Base-by-base conservation (phyloP, 257 asterid species). In the Jasminum sambac region DNA sequence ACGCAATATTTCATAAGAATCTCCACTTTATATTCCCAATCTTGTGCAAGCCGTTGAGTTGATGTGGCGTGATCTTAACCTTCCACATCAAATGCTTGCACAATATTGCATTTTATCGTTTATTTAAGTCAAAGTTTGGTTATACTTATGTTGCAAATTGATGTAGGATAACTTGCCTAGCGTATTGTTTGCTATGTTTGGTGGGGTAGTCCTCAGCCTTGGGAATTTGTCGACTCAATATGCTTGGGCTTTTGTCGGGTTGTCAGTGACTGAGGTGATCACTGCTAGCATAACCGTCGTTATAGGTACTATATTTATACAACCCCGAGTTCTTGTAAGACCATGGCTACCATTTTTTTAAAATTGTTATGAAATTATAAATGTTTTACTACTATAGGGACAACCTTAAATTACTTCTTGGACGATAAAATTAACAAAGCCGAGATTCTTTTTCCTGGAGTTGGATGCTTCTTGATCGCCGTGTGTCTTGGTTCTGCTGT, bases 181-280 rank as follows among this genome's bases (percentile, higher is more conserved):
- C 72, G 89, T 89, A 73, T 19, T 94, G 81, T 91, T 94, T 71
- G 96, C 97, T 61, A 89, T 94, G 95, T 85, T 68, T 25, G 99
- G 99, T 43, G 99, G 99, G 73, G 61, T 91, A 72, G 89, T 87
- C 69, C 92, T 91, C 36, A 87, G 99, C 69, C 83, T 94, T 14
- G 99, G 99, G 9, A 91, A 91, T 72, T 83, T 94, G 70, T 83
- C 99, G 8, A 91, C 96, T 26, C 96, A 94, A 67, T 91, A 91
- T 71, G 99, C 99, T 42, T 94, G 96, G 96, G 96, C 97, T 4
- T 91, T 84, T 30, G 96, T 91, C 61, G 99, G 99, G 38, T 84
- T 94, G 66, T 91, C 96, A 0, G 97, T 94, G 74, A 91, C 99
- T 11, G 91, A 80, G 83, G 99, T 94, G 62, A 81, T 94, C 62